Evolutionary conservation across 1,284 basidiomycete species (phyloP), one percentile per base, ranked within the genome.

Genomic region (Apiotrichum domesticum): DNA sequence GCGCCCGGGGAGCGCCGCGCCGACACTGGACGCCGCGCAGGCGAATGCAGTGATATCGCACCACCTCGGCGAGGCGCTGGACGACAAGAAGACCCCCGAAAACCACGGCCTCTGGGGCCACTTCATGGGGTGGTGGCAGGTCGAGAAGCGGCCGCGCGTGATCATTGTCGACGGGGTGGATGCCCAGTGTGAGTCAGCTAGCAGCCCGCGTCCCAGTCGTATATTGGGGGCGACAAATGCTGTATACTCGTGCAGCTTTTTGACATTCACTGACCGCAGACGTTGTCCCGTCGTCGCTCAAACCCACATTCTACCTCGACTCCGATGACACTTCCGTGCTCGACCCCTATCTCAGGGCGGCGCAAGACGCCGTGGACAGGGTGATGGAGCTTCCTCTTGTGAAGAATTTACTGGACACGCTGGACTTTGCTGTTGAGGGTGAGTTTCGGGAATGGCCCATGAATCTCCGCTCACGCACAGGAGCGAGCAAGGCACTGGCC

Each of bases 1-100:
- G 6, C 56, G 52, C 46, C 50, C 51, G 35, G 41, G 52, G 55
- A 51, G 50, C 46, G 54, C 54, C 4, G 55, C 60, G 13, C 72
- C 73, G 14, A 70, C 73, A 1, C 66, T 78, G 8, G 58, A 66
- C 2, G 59, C 68, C 15, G 65, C 60, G 33, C 74, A 77, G 61
- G 76, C 75, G 6, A 66, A 74, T 46, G 71, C 74, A 2, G 73
- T 77, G 10, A 63, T 78, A 39, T 55, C 63, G 2, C 74, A 77
- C 62, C 75, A 77, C 57, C 66, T 77, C 15, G 71, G 72, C 9
- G 64, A 66, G n/a, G 63, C 52, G 29, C 60, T 70, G 40, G 60
- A 56, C 15, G 66, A 68, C 45, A 69, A 70, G 45, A 68, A 73
- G 35, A 67, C 71, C 54, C 72, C 72, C 0, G 54, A 62, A 35